Evolutionary conservation across 2,329 filamentous ascomycete species (phyloP).

Genomic region (Penicillium sp.): DNA sequence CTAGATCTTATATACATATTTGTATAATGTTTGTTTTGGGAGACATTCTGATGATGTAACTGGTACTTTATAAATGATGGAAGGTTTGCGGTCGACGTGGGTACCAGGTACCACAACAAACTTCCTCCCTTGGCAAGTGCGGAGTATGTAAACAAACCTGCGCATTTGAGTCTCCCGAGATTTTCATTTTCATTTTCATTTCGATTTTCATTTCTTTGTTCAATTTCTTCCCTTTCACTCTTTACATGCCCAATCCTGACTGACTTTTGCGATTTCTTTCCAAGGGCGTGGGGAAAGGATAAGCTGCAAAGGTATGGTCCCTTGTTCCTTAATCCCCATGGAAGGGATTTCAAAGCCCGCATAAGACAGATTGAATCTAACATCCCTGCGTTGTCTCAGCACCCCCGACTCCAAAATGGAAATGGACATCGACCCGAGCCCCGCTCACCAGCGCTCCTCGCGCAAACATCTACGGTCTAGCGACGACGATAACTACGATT

Average conservation of each 20-base stretch:
- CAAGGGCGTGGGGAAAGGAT: conserved; percentile 15
- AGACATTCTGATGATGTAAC: conserved; percentile 9
- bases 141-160: conserved; percentile 27
- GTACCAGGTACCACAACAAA: conserved; percentile 25
- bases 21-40: not conserved
- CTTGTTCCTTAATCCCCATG: conserved; percentile 3
- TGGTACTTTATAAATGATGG: conserved; percentile 5
- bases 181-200: not conserved
- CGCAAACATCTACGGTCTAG: conserved; percentile 32
- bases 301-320: conserved; percentile 16
- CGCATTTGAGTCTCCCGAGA: not conserved
- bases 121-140: conserved; percentile 24
- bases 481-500: conserved; percentile 21
- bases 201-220: not conserved
- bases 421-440: conserved; percentile 17
- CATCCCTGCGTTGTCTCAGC: conserved; percentile 8
- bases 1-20: conserved; percentile 6
- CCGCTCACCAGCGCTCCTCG: conserved; percentile 21
- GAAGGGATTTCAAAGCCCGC: conserved; percentile 3
- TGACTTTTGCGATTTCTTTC: conserved; percentile 1
- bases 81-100: not conserved
- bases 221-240: not conserved
- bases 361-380: conserved; percentile 12
- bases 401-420: conserved; percentile 5
- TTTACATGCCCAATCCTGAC: conserved; percentile 7